A percentile compares a stretch with the other conserved stretches of the same genome.
phyloP scores from a whole-genome alignment of 441 rosid species.

The Viola pubescens region DNA sequence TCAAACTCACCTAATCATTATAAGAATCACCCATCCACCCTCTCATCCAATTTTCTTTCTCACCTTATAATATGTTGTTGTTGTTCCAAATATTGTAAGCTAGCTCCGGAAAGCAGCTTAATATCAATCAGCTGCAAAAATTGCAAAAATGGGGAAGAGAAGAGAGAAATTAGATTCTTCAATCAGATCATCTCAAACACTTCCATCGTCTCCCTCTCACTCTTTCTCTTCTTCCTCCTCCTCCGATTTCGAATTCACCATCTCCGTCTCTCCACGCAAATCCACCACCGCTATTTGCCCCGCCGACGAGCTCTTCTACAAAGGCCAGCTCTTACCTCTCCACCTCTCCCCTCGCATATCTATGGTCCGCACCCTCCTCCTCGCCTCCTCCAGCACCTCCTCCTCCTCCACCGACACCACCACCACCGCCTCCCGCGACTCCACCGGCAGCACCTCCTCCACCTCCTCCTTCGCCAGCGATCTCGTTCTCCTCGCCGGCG shows the following conservation, averaged over 20 bases:
- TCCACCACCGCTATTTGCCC: conserved; percentile 64
- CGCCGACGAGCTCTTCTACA: conserved; percentile 94
- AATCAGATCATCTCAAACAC: conserved; percentile 44
- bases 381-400: conserved; percentile 55
- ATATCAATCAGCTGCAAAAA: background rate
- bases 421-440: conserved; percentile 74
- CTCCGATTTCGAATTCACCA: conserved; percentile 79
- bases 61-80: background rate
- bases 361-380: conserved; percentile 75
- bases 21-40: conserved; percentile 12
- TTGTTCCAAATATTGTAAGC: background rate
- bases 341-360: conserved; percentile 87
- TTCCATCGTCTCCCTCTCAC: conserved; percentile 60
- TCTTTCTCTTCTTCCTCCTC: conserved; percentile 77
- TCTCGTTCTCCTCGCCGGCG: conserved; percentile 31
- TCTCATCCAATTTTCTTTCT: background rate
- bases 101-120: background rate
- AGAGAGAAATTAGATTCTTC: conserved; percentile 21
- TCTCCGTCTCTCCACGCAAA: conserved; percentile 63
- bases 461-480: conserved; percentile 43
- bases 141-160: conserved; percentile 28
- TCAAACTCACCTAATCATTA: conserved; percentile 13
- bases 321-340: conserved; percentile 88
- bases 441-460: conserved; percentile 70
- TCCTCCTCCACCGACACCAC: conserved; percentile 46